phyloP scores from a whole-genome alignment of 2,329 filamentous ascomycete species.

The Xylaria sp. region DNA sequence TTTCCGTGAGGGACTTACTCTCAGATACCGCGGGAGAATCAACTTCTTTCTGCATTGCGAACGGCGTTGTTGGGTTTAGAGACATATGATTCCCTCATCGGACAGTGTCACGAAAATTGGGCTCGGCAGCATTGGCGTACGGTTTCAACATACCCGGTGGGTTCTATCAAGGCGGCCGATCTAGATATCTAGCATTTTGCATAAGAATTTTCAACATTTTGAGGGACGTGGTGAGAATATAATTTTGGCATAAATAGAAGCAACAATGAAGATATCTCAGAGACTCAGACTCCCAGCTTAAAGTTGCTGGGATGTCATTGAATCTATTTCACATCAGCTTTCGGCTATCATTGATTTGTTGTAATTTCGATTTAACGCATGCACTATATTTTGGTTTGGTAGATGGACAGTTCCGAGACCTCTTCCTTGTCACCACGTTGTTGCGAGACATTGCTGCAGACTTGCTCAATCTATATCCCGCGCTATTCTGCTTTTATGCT shows the following conservation, averaged over 20 bases:
- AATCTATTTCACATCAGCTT: neutral
- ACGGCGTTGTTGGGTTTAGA: constrained; percentile 52
- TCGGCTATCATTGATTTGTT: neutral
- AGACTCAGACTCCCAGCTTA: constrained; percentile 28
- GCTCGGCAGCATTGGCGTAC: constrained; percentile 54
- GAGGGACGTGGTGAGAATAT: constrained; percentile 29
- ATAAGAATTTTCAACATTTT: constrained; percentile 42
- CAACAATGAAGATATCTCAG: constrained; percentile 36
- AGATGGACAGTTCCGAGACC: no score
- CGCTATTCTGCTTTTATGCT: neutral
- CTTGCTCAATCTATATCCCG: neutral
- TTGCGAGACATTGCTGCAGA: neutral
- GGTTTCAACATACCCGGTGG: constrained; percentile 53
- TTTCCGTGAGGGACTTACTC: constrained; percentile 47
- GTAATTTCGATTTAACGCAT: neutral
- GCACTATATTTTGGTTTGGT: neutral
- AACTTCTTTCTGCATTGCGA: constrained; percentile 56
- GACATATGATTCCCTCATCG: constrained; percentile 54
- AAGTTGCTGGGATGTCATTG: constrained; percentile 27
- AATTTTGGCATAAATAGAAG: constrained; percentile 25
- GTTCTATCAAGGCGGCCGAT: constrained; percentile 34
- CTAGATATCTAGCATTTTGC: constrained; percentile 40
- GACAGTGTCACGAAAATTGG: constrained; percentile 51
- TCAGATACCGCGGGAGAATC: constrained; percentile 52
- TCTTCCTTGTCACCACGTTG: neutral